Evolutionary conservation across 1,139 yeast species (phyloP), one percentile per base, ranked within the genome.

Genomic region (Sugiyamaella paludigena): DNA sequence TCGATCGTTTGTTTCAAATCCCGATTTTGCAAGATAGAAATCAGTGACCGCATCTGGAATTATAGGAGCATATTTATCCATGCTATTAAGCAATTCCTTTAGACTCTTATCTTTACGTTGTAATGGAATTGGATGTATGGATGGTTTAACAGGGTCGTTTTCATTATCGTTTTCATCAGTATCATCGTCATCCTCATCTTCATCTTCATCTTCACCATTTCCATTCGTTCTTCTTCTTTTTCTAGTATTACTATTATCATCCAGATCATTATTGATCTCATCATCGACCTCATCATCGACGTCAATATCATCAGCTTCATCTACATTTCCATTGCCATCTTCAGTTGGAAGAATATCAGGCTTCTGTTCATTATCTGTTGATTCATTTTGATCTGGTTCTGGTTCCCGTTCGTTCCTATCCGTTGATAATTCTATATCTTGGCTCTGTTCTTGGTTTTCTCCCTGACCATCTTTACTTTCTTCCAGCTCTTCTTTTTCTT

Each of bases 41-140:
- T 92, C 98, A 0, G 96, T 87, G n/a, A 94, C 98, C 0, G 95
- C 94, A 65, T 94, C 98, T 0, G 99, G 99, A 39, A 94, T 92
- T 36, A 94, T 86, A 1, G 98, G 98, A 2, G 96, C 89, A 66
- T 84, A 89, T 51, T 89, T 96, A 55, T 88, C 96, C 91, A 92
- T 85, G 69, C 89, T 75, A 43, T 84, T 86, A 33, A 94, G 75
- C 32, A 94, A 84, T 59, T 94, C 98, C 58, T 83, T 81, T 40
- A 94, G 72, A 0, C 96, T 84, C 63, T 88, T 89, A 61, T 94
- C 98, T 59, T 87, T 87, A 55, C 92, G 76, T 1, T 89, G 79
- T 51, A 83, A 87, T 0, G 94, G 91, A 11, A 84, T 70, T 39
- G 80, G 86, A 19, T 78, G 80, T 47, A 70, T 59, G 11, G 44